These are phyloP conservation scores for Fusarium sp. DNA, from an alignment of 2,329 filamentous ascomycete species.

Conservation along the genomic window DNA sequence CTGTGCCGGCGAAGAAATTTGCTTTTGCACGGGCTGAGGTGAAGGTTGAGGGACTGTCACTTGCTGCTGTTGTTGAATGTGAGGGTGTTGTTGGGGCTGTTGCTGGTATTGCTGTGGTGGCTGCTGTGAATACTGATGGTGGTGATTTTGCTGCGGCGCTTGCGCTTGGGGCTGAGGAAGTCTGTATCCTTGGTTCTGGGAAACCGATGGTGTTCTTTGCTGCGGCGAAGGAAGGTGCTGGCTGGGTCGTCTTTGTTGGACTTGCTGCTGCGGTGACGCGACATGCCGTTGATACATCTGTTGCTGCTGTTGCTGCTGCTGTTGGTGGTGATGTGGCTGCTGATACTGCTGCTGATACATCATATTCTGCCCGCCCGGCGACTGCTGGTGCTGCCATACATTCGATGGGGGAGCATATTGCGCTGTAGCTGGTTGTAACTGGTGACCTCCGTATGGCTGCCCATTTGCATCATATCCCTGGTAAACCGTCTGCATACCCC, in stretches of 20 bases:
- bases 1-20: conserved; percentile 21
- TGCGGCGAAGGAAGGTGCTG: conserved; percentile 39
- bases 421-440: conserved; percentile 43
- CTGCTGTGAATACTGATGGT: conserved; percentile 34
- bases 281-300: conserved; percentile 49
- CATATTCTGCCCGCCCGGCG: conserved; percentile 41
- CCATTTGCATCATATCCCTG: conserved; percentile 43
- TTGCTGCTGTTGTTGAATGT: conserved; percentile 33
- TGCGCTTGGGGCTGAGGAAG: conserved; percentile 40
- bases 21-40: conserved; percentile 31
- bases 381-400: conserved; percentile 53
- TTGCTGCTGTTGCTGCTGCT: conserved; percentile 6
- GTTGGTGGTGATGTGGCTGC: conserved; percentile 50
- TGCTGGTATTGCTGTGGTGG: conserved; percentile 37
- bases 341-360: conserved; percentile 50
- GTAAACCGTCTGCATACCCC: conserved; percentile 40
- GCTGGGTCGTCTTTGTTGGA: conserved; percentile 34
- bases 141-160: conserved; percentile 37
- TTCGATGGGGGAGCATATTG: conserved; percentile 46
- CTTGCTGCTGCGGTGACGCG: conserved; percentile 42
- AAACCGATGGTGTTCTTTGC: conserved; percentile 39
- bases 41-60: conserved; percentile 10
- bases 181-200: conserved; percentile 42
- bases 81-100: conserved; percentile 32
- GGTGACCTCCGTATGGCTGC: conserved; percentile 37